Conservation (phyloP, 2,329 filamentous ascomycete genomes). For the Parascedosporium putredinis region DNA sequence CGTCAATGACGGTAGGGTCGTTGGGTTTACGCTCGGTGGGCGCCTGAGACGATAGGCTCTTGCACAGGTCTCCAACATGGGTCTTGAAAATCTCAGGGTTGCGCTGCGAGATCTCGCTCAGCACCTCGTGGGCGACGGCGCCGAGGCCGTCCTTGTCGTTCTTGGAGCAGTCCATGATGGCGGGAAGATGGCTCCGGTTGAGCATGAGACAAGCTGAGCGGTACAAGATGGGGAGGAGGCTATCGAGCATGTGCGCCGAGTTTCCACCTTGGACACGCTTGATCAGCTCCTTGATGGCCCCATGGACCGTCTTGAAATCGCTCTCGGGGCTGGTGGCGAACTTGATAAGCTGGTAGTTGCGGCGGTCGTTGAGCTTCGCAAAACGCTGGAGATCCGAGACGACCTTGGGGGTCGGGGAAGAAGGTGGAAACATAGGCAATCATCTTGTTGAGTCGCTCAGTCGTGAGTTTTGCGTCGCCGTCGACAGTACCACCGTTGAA, state of each 20-base stretch:
- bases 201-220: constrained; percentile 76
- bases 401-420: constrained; percentile 67
- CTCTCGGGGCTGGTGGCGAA: constrained; percentile 77
- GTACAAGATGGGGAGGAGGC: constrained; percentile 72
- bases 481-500: constrained; percentile 82
- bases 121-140: constrained; percentile 70
- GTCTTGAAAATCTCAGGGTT: constrained; percentile 88
- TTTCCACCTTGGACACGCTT: constrained; percentile 66
- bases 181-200: constrained; percentile 86
- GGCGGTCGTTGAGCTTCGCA: constrained; percentile 80
- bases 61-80: constrained; percentile 84
- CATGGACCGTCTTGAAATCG: constrained; percentile 84
- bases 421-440: constrained; percentile 64
- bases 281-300: constrained; percentile 80
- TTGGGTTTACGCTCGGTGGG: constrained; percentile 60
- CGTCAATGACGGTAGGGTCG: constrained; percentile 69
- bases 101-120: constrained; percentile 82
- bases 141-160: constrained; percentile 73
- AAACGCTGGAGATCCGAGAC: constrained; percentile 78
- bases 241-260: constrained; percentile 60
- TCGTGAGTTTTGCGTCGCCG: constrained; percentile 57
- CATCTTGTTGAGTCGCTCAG: constrained; percentile 59
- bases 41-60: constrained; percentile 69
- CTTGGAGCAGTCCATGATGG: constrained; percentile 79
- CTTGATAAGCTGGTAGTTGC: constrained; percentile 78